Percentiles rank a stretch among this genome's conserved stretches.
These are phyloP conservation scores for Polygonum aviculare DNA, from an alignment of 148 eudicot genomes.

Conservation along the genomic window DNA sequence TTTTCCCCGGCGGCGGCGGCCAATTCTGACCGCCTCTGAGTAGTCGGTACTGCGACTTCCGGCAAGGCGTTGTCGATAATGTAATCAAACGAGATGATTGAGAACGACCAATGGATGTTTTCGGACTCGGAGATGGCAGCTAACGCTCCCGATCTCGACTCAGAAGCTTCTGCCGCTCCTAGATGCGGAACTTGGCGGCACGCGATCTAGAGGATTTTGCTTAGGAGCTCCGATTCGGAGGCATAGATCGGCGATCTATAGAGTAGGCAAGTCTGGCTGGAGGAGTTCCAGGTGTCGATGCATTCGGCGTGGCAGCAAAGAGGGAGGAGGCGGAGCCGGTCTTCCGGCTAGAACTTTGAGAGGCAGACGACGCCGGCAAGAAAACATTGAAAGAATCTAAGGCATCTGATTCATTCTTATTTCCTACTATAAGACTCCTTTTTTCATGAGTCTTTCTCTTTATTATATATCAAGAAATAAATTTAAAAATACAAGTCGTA, in stretches of 20 bases:
- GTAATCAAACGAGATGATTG: conserved; percentile 62
- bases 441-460: no score
- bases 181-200: conserved; percentile 9
- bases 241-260: conserved; percentile 60
- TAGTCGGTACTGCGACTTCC: conserved; percentile 31
- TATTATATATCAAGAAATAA: no score
- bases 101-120: conserved; percentile 44
- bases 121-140: conserved; percentile 28
- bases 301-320: conserved; percentile 82
- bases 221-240: conserved; percentile 32
- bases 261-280: conserved; percentile 65
- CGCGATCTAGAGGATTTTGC: conserved; percentile 19
- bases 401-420: no score
- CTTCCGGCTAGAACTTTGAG: conserved; percentile 59
- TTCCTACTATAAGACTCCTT: no score
- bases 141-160: conserved; percentile 62
- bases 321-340: conserved; percentile 65
- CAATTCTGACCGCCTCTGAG: no score
- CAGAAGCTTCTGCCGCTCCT: conserved; percentile 69
- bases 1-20: conserved; percentile 7
- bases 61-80: conserved; percentile 35
- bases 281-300: conserved; percentile 67
- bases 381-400: no score
- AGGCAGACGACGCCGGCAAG: conserved; percentile 85
- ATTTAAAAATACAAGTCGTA: no score